Base-by-base conservation (phyloP, 164 flowering plant genomes). In the Vitis rupestris region DNA sequence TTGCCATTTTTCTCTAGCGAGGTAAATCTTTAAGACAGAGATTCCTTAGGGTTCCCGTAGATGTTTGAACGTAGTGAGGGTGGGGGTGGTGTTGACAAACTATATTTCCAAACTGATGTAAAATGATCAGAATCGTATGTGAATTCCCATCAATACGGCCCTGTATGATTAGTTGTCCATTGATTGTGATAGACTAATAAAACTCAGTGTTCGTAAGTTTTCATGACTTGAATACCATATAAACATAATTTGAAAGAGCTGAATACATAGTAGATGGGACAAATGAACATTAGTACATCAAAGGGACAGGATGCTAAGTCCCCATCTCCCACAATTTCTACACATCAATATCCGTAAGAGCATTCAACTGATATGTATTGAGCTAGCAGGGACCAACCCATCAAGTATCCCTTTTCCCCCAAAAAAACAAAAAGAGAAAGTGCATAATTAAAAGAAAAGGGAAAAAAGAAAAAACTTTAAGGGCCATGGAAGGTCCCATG, bases 381-480 rank as follows among this genome's bases (percentile, higher is more conserved):
- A 37, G 44, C 44, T 44, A 3, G 58, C 27, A 23, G 27, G 58
- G 48, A 51, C 59, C 68, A 65, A 37, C 44, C 2, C 44, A 37
- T 51, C 50, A 50, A 14, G 30, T 51, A 14, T 16, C 19, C 14
- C 8, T 8, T 31, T 30, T n/a, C 19, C 8, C 50, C 50, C 44
- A 37, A 55, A 54, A 54, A 47, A 50, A 50, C 16, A 54, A 48
- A 64, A 70, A 47, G 73, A 59, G 60, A 67, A 67, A 53, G 68
- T 10, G 27, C 27, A 23, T 23, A 10, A 29, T 49, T 58, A 37
- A 58, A 63, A 71, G 23, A 23, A 14, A 69, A 44, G 14, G 65
- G n/a, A 15, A 37, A 59, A 29, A 50, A 19, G 52, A 14, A 70
- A 44, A 8, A 12, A 16, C 29, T 15, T 2, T 47, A n/a, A 16